Evolutionary conservation across 768 basidiomycete genomes (phyloP), one percentile per base, ranked within the genome.

Genomic region (Rhizopogon vesiculosus): DNA sequence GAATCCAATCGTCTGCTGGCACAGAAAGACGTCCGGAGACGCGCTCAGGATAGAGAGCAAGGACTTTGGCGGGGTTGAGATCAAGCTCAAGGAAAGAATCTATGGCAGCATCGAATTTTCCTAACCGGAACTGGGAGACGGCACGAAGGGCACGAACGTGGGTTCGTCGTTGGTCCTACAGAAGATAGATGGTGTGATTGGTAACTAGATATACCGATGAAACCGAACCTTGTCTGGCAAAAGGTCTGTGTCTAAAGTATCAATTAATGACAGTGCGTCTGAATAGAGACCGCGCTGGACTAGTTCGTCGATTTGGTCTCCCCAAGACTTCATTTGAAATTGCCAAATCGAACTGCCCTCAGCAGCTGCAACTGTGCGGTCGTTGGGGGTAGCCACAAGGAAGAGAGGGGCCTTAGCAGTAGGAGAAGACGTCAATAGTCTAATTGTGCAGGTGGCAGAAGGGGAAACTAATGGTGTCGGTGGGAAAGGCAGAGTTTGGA

Each of bases 61-160:
- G 79, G 3, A 99, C 91, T 64, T 94, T 93, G 0, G 95, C 92
- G 0, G 97, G 97, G 64, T 95, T 95, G 61, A 94, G 76, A 60
- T 98, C 88, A 42, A 96, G 84, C 42, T 88, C 83, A 46, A 94
- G 80, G 68, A 98, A 94, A 0, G 85, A 82, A 65, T 97, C 86
- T 55, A 98, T 87, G 1, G 96, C 94, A 1, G 76, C 72, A 58
- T 89, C 86, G 64, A 83, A 95, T 55, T 85, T 78, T 7, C 78
- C 80, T 7, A 76, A 72, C 3, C 81, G 78, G 70, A 95, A 95
- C 56, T 87, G 81, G 0, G 87, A 76, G 0, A 97, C 86, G 0
- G 93, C 93, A 51, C 90, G 80, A 18, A 98, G 77, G 2, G 83
- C 82, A 5, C 85, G 82, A 29, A 93, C 81, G 9, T 78, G 77